Evolutionary conservation across 768 basidiomycete species (phyloP), one percentile per base, ranked within the genome.

Genomic region (Boletus rufocinnamomeus): DNA sequence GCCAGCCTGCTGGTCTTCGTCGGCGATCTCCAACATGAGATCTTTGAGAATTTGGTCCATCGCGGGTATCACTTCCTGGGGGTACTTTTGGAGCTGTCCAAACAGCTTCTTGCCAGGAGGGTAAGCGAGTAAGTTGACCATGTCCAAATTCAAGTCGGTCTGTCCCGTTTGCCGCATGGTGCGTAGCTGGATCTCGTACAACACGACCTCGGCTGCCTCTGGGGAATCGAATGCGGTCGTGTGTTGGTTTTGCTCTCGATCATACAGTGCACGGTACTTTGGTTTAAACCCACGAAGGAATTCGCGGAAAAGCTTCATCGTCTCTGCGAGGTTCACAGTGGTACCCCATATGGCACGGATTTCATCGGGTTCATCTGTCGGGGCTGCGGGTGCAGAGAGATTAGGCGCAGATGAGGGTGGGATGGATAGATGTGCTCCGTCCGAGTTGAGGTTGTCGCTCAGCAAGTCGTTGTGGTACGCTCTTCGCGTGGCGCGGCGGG

Each of bases 11-110:
- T 87, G 88, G 63, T 97, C 94, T 63, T 84, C 78, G 50, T 95
- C 92, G 0, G 91, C 93, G 44, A 90, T 69, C 64, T 93, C 91
- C 52, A 98, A 75, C 90, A 98, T 91, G 50, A 91, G 77, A 68
- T 98, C 96, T 74, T 95, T 95, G 64, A 98, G 76, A 1, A 94
- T 88, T 66, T 96, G 93, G 79, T 99, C 97, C 90, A 98, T 95
- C 25, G 92, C 93, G 2, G 97, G 96, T 49, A 99, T 82, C 48
- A 98, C 88, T 79, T 99, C 97, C 72, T 98, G 95, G 0, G 97
- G 97, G 74, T 97, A 98, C 68, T 93, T 95, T 60, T 86, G 74
- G 5, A 99, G 82, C 69, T 97, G 94, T 21, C 77, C 77, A 69
- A 93, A 84, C 17, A 99, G 78, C 72, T 94, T 97, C 69, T 84